These are phyloP conservation scores for Albizia julibrissin DNA, from an alignment of 306 rosid genomes.

Conservation along the genomic window DNA sequence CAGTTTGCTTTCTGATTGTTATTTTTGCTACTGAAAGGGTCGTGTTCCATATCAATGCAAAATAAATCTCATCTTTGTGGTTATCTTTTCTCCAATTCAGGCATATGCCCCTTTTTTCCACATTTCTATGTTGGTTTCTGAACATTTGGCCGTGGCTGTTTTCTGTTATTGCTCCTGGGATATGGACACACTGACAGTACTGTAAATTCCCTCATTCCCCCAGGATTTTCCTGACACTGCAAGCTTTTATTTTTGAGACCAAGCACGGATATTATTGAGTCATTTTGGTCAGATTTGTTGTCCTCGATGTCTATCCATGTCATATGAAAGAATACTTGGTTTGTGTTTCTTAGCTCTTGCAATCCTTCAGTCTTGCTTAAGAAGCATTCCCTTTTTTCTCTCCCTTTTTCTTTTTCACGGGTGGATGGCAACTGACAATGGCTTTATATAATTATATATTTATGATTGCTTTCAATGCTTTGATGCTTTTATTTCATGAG, in stretches of 20 bases:
- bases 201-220: background rate
- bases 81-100: background rate
- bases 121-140: background rate
- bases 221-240: background rate
- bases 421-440: background rate
- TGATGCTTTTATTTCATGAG: background rate
- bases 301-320: background rate
- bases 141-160: background rate
- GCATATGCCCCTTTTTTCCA: background rate
- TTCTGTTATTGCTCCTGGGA: background rate
- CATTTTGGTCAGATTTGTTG: background rate
- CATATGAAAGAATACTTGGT: background rate
- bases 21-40: background rate
- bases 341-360: background rate
- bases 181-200: background rate
- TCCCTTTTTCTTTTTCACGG: background rate
- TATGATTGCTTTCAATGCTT: background rate
- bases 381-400: background rate
- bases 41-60: background rate
- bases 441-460: background rate
- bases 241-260: background rate
- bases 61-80: background rate
- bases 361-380: background rate
- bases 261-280: background rate
- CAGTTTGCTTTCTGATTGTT: constrained; percentile 15